Percentiles rank a stretch among this genome's conserved stretches.
These are phyloP conservation scores for Exidia glandulosa DNA, from an alignment of 768 basidiomycete species.

Conservation along the genomic window DNA sequence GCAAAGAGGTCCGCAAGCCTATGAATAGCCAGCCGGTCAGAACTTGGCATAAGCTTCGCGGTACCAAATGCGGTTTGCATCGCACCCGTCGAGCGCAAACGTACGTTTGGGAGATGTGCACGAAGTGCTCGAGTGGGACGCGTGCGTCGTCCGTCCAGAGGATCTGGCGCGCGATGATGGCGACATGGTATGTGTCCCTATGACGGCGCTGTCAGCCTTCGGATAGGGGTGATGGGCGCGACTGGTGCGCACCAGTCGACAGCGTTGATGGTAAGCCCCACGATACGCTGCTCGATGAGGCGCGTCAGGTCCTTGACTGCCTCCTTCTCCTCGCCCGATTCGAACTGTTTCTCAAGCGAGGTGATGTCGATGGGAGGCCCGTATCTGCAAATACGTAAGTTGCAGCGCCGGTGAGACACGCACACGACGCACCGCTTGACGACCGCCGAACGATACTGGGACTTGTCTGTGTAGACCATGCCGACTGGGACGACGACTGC, in stretches of 20 bases:
- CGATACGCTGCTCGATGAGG: conserved; percentile 56
- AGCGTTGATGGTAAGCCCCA: conserved; percentile 77
- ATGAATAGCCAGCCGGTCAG: too few relatives aligned
- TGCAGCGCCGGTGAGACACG: not conserved
- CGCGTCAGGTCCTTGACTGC: conserved; percentile 84
- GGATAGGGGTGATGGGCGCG: not conserved
- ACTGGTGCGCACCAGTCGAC: conserved; percentile 59
- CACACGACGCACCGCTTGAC: conserved; percentile 51
- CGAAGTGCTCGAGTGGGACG: conserved; percentile 73
- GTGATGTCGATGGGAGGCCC: conserved; percentile 71
- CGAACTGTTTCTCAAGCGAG: conserved; percentile 65
- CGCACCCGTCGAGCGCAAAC: conserved; percentile 2
- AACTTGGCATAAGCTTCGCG: too few relatives aligned
- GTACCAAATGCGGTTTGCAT: not conserved
- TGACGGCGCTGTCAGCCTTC: not conserved
- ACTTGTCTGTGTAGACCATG: conserved; percentile 93
- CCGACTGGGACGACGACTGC: conserved; percentile 70
- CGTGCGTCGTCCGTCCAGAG: conserved; percentile 79
- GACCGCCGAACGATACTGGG: conserved; percentile 84
- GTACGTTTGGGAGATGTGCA: conserved; percentile 77
- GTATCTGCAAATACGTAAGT: conserved; percentile 54
- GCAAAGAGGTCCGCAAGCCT: conserved; percentile 72
- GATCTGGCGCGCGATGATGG: conserved; percentile 85
- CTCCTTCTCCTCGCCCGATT: conserved; percentile 52
- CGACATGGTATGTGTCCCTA: conserved; percentile 85